Evolutionary conservation across 805 yeast genomes (phyloP).

Genomic region (Schwanniomyces sp.): DNA sequence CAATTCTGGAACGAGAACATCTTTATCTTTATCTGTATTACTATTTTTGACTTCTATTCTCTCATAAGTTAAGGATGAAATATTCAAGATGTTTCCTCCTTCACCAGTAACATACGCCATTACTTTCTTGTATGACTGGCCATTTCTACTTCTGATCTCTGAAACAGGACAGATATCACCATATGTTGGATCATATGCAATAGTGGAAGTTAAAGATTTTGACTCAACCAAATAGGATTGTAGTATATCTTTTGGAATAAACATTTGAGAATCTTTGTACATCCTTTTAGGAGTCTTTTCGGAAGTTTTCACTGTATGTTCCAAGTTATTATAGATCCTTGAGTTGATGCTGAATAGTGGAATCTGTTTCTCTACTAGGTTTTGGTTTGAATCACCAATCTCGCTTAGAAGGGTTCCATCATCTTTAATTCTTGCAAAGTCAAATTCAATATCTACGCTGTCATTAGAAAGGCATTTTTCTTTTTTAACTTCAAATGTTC

Average conservation of each 20-base stretch:
- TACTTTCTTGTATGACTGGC: slow-evolving; percentile 6
- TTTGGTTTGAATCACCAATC: slow-evolving; percentile 9
- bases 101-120: slow-evolving; percentile 32
- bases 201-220: slow-evolving; percentile 17
- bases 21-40: not conserved
- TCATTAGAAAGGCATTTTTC: not conserved
- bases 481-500: slow-evolving; percentile 7
- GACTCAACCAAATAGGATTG: slow-evolving; percentile 23
- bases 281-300: not conserved
- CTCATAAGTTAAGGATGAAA: slow-evolving; percentile 15
- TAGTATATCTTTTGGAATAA: slow-evolving; percentile 23
- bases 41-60: slow-evolving; percentile 2
- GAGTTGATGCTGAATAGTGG: slow-evolving; percentile 8
- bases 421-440: slow-evolving; percentile 22
- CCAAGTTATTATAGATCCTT: slow-evolving; percentile 10
- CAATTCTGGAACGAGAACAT: slow-evolving; percentile 11
- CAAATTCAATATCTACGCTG: slow-evolving; percentile 12
- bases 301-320: slow-evolving; percentile 4
- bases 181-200: slow-evolving; percentile 36
- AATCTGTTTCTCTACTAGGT: slow-evolving; percentile 8
- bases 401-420: slow-evolving; percentile 14
- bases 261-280: slow-evolving; percentile 10
- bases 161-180: slow-evolving; percentile 18
- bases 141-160: slow-evolving; percentile 10
- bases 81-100: slow-evolving; percentile 25